Evolutionary conservation across 1,284 basidiomycete genomes (phyloP).

Genomic region (Sparassis latifolia): DNA sequence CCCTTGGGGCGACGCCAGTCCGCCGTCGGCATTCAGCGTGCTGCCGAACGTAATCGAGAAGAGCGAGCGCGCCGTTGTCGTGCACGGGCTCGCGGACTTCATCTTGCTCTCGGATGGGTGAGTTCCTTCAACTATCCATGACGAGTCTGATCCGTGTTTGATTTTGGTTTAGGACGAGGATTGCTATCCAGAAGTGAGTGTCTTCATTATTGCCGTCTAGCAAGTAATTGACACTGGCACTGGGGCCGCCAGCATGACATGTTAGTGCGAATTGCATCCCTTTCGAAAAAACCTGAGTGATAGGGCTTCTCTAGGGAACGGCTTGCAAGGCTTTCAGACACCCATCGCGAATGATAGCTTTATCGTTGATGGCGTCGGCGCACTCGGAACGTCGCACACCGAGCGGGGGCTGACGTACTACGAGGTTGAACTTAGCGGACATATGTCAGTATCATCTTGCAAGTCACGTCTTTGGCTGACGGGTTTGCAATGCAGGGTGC

Average conservation of each 20-base stretch:
- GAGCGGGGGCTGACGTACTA: slow-evolving; percentile 64
- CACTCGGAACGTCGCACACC: slow-evolving; percentile 54
- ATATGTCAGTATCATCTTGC: slow-evolving; percentile 46
- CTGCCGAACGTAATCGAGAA: slow-evolving; percentile 73
- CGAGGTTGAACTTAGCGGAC: slow-evolving; percentile 61
- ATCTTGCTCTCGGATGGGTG: slow-evolving; percentile 69
- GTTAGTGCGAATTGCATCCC: slow-evolving; percentile 30
- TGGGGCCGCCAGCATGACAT: slow-evolving; percentile 53
- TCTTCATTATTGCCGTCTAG: slow-evolving; percentile 3
- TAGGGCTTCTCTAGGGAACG: slow-evolving; percentile 39
- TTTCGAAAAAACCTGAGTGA: slow-evolving; percentile 13
- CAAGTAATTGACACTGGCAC: slow-evolving; percentile 12
- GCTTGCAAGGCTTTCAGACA: slow-evolving; percentile 65
- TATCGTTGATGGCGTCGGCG: slow-evolving; percentile 61
- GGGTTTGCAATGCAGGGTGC: slow-evolving; percentile 37
- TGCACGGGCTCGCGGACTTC: slow-evolving; percentile 69
- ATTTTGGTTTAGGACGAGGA: slow-evolving; percentile 37
- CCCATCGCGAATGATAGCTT: slow-evolving; percentile 61
- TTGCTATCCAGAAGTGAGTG: slow-evolving; percentile 62
- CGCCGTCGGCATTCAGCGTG: slow-evolving; percentile 56
- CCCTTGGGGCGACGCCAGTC: slow-evolving; percentile 50
- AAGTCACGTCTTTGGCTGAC: neutral
- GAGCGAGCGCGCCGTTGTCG: slow-evolving; percentile 60
- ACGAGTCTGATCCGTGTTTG: neutral
- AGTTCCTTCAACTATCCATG: slow-evolving; percentile 10